Evolutionary conservation across 768 basidiomycete genomes (phyloP).

Genomic region (Crassisporium funariophilum): DNA sequence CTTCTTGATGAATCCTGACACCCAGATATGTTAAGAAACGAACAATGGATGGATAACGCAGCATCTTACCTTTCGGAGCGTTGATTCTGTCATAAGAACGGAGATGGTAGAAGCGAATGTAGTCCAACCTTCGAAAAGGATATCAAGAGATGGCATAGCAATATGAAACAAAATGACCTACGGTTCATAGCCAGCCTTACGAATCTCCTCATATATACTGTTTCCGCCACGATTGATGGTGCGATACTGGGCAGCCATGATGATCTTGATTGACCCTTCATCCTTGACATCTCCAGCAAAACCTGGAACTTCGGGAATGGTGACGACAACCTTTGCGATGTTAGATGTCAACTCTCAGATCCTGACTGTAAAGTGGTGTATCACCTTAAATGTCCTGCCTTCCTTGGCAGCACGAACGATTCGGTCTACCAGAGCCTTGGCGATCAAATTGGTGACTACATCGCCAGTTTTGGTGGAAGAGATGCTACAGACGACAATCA

Average conservation of each 20-base stretch:
- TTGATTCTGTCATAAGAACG: conserved; percentile 91
- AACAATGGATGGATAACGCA: neutral
- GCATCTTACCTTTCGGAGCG: conserved; percentile 58
- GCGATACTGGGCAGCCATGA: conserved; percentile 87
- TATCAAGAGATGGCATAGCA: neutral
- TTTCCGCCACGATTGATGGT: conserved; percentile 89
- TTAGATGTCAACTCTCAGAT: neutral
- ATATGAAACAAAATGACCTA: conserved; percentile 36
- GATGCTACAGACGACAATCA: conserved; percentile 52
- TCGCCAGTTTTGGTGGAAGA: conserved; percentile 66
- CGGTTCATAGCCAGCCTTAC: conserved; percentile 79
- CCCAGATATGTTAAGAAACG: conserved; percentile 9
- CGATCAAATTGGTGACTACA: conserved; percentile 82
- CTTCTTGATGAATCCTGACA: conserved; percentile 53
- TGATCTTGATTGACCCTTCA: conserved; percentile 66
- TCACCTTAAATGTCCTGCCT: conserved; percentile 77
- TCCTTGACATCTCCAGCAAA: conserved; percentile 82
- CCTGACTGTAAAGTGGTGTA: neutral
- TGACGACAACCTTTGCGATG: conserved; percentile 67
- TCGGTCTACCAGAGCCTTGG: conserved; percentile 77
- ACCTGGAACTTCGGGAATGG: conserved; percentile 90
- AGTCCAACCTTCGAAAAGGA: conserved; percentile 57
- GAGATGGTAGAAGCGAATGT: conserved; percentile 91
- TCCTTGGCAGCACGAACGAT: conserved; percentile 78
- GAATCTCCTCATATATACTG: conserved; percentile 83